phyloP scores from a whole-genome alignment of 225 moss, liverwort and hornwort species.

The Polytrichum commune region DNA sequence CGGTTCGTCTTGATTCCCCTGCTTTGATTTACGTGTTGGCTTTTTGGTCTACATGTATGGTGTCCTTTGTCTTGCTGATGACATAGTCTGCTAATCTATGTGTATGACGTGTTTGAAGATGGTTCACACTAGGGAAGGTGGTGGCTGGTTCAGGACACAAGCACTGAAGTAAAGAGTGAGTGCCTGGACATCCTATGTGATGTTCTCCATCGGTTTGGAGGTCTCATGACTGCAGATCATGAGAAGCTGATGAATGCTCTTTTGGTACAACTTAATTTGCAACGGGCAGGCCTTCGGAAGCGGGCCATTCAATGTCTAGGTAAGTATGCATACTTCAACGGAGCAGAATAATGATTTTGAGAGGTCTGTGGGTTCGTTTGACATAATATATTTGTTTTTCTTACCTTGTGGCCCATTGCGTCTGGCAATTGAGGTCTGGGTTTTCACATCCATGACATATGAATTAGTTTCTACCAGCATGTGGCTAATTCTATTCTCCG shows the following conservation, averaged over 20 bases:
- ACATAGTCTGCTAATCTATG: background rate
- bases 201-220: constrained; percentile 95
- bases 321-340: constrained; percentile 26
- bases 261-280: constrained; percentile 91
- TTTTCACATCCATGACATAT: constrained; percentile 3
- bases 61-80: constrained; percentile 5
- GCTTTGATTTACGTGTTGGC: background rate
- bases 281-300: constrained; percentile 95
- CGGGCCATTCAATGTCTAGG: constrained; percentile 99
- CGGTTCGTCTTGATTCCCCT: constrained; percentile 51
- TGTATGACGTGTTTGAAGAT: constrained; percentile 7
- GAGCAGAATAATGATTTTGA: constrained; percentile 2
- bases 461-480: background rate
- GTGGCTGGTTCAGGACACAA: constrained; percentile 76
- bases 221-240: constrained; percentile 90
- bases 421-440: constrained; percentile 5
- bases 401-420: no score
- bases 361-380: no score
- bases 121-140: constrained; percentile 12
- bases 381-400: no score
- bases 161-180: constrained; percentile 98
- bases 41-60: background rate
- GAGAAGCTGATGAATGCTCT: constrained; percentile 88
- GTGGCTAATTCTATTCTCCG: constrained; percentile 29
- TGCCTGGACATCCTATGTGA: constrained; percentile 97